These are phyloP conservation scores for Trichoderma sp. DNA, from an alignment of 2,329 filamentous ascomycete species.

Conservation along the genomic window DNA sequence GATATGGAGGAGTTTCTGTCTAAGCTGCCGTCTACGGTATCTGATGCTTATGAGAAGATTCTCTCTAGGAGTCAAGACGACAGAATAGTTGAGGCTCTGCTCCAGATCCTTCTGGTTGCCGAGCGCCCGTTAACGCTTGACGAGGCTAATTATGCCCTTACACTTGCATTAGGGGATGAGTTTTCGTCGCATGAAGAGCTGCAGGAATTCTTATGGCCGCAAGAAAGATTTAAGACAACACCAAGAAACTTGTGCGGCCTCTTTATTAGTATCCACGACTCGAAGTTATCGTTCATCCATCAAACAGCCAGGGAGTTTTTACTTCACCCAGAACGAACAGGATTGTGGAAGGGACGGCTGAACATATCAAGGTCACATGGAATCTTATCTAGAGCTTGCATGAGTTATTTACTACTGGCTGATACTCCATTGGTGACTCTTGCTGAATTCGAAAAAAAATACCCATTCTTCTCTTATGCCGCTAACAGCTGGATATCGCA, in stretches of 20 bases:
- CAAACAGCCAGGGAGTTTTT: conserved; percentile 17
- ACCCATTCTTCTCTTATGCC: neutral
- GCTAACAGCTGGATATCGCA: neutral
- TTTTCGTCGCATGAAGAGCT: neutral
- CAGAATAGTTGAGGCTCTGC: neutral
- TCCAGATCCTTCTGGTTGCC: conserved; percentile 2
- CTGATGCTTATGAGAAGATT: conserved; percentile 29
- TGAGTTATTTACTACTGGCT: neutral
- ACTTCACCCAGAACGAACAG: neutral
- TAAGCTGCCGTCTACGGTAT: conserved; percentile 24
- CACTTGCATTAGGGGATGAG: neutral
- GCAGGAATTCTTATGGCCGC: neutral
- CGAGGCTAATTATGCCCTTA: conserved; percentile 12
- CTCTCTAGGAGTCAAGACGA: conserved; percentile 15
- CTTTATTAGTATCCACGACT: conserved; percentile 9
- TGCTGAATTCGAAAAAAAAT: neutral
- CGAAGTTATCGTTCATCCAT: conserved; percentile 9
- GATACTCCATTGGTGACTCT: neutral
- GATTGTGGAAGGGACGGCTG: conserved; percentile 1
- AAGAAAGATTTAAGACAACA: neutral
- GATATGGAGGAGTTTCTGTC: conserved; percentile 20
- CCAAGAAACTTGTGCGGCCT: conserved; percentile 10
- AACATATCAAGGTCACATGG: neutral
- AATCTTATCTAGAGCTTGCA: neutral
- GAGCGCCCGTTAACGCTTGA: conserved; percentile 10